Conservation (phyloP, 768 basidiomycete species). For the Phanerochaete carnosa region DNA sequence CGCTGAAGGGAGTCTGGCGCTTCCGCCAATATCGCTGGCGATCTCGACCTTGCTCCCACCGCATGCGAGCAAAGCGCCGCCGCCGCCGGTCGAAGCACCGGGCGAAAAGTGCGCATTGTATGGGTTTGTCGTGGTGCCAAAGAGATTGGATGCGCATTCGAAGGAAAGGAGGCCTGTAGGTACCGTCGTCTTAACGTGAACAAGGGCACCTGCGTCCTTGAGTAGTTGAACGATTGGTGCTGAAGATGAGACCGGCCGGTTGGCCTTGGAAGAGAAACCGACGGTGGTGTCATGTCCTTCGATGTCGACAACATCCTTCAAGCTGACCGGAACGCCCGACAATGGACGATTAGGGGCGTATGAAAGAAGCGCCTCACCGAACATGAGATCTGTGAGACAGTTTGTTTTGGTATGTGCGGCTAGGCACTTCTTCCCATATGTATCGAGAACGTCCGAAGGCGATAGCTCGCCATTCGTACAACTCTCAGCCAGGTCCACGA, state of each 20-base stretch:
- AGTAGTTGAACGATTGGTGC: constrained; percentile 39
- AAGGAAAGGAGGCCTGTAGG: constrained; percentile 40
- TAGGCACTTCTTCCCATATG: constrained; percentile 39
- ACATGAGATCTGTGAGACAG: constrained; percentile 45
- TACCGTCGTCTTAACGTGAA: constrained; percentile 40
- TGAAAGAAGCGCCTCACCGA: constrained; percentile 28
- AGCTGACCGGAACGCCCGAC: constrained; percentile 44
- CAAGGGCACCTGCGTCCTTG: constrained; percentile 38
- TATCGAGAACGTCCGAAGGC: constrained; percentile 30
- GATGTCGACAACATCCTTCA: constrained; percentile 48
- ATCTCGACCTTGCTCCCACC: constrained; percentile 44
- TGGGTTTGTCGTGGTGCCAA: constrained; percentile 46
- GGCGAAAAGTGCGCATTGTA: constrained; percentile 37
- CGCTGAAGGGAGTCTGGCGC: constrained; percentile 45
- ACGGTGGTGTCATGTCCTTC: constrained; percentile 44
- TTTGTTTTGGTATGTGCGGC: constrained; percentile 42
- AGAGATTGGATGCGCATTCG: constrained; percentile 42
- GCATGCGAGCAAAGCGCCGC: constrained; percentile 44
- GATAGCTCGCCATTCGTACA: constrained; percentile 27
- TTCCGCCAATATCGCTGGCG: constrained; percentile 49
- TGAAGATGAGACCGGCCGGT: constrained; percentile 31
- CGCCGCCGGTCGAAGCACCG: constrained; percentile 52
- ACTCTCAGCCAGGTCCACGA: constrained; percentile 33
- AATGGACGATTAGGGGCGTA: constrained; percentile 23
- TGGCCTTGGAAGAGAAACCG: constrained; percentile 38